phyloP scores from a whole-genome alignment of 768 basidiomycete genomes.

The Rhodotorula diobovata region DNA sequence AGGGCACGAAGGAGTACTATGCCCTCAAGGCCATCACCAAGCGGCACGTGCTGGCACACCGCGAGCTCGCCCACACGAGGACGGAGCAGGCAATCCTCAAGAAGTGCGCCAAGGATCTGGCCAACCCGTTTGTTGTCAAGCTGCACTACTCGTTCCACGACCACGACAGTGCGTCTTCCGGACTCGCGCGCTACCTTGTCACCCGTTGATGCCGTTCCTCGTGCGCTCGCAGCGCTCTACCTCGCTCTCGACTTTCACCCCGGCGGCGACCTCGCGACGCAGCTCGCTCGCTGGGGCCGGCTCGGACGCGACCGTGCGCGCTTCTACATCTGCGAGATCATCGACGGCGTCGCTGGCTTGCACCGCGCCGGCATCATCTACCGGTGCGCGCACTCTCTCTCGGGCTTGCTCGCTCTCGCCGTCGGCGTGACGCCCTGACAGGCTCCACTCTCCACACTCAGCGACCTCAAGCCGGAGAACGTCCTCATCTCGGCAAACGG shows the following conservation, averaged over 20 bases:
- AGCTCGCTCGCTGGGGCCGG: conserved; percentile 90
- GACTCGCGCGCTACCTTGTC: not conserved
- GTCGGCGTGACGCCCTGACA: not conserved
- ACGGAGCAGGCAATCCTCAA: conserved; percentile 94
- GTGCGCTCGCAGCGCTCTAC: conserved; percentile 58
- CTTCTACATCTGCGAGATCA: conserved; percentile 93
- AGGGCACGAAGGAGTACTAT: conserved; percentile 65
- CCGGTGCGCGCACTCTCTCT: conserved; percentile 49
- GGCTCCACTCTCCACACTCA: not conserved
- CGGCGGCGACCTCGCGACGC: conserved; percentile 93
- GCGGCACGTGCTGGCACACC: conserved; percentile 80
- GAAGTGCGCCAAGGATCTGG: conserved; percentile 74
- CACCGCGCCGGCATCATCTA: conserved; percentile 94
- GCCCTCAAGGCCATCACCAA: conserved; percentile 98
- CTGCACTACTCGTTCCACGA: conserved; percentile 93
- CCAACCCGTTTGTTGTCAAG: conserved; percentile 89
- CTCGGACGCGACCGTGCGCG: conserved; percentile 88
- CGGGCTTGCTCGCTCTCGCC: not conserved
- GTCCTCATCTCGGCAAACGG: conserved; percentile 90
- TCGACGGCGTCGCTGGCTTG: conserved; percentile 85
- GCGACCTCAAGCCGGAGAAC: conserved; percentile 44
- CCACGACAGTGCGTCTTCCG: conserved; percentile 11
- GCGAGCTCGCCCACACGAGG: conserved; percentile 91
- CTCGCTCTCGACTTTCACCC: conserved; percentile 97
- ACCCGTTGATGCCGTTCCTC: not conserved